Evolutionary conservation across 23 red algal species (phyloP).

Genomic region (Cyanidioschyzon merolae): DNA sequence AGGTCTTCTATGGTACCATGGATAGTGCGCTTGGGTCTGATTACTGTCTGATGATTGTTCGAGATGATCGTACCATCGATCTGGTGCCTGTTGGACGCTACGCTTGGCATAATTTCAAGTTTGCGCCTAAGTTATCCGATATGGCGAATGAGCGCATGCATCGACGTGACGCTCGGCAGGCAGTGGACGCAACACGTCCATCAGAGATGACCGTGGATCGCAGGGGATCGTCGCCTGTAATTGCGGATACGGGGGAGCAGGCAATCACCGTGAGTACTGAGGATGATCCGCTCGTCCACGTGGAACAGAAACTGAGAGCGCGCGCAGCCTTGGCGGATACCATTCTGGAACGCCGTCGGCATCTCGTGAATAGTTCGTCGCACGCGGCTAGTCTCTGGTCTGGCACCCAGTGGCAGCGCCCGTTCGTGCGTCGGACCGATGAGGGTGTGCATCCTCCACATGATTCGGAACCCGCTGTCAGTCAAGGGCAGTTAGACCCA

Average conservation of each 20-base stretch:
- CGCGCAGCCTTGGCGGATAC: not conserved
- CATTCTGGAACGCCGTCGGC: not conserved
- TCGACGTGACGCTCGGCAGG: not conserved
- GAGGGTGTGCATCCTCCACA: not conserved
- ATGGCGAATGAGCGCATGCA: not conserved
- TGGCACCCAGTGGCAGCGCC: not conserved
- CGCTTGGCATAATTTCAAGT: conserved; percentile 15
- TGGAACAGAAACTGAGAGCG: not conserved
- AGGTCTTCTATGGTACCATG: conserved; percentile 1
- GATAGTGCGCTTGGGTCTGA: conserved; percentile 9
- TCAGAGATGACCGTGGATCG: not conserved
- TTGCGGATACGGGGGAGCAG: not conserved
- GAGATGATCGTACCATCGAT: conserved; percentile 11
- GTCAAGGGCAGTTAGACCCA: not conserved
- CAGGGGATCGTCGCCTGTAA: not conserved
- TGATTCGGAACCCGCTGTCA: not conserved
- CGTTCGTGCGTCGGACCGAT: not conserved
- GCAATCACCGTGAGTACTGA: not conserved
- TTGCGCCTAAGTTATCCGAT: not conserved
- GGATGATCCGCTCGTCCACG: not conserved
- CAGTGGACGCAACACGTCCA: not conserved
- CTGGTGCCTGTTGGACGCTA: not conserved
- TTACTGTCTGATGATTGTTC: conserved; percentile 14
- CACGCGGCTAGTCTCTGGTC: not conserved
- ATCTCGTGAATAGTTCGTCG: not conserved